Base-by-base conservation (phyloP, 2,329 filamentous ascomycete species). In the Thielaviopsis musarum region DNA sequence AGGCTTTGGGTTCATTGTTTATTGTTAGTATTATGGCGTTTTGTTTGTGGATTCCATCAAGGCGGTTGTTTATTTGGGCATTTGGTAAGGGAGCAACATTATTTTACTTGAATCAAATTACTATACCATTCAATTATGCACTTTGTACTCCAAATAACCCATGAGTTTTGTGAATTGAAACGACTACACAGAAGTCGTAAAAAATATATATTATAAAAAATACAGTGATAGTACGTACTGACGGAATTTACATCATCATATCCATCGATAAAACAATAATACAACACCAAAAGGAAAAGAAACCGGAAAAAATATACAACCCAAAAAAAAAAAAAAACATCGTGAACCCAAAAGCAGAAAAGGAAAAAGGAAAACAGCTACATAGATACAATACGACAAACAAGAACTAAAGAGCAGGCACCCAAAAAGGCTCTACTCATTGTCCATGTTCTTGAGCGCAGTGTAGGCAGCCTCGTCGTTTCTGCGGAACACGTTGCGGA, bases 361-460 rank as follows among this genome's bases (percentile, higher is more conserved):
- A 56, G 49, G 53, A 53, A 54, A 26, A 59, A 54, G 6, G 21
- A 51, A 52, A 15, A 45, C 48, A 52, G 17, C 45, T 38, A 12
- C 12, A 30, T 21, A 38, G 21, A 56, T 48, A 10, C 15, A 56
- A 56, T 10, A 21, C 26, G 9, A 49, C 30, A 38, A 22, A 45
- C 6, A 41, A 48, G n/a, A 49, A 49, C 17, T 4, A 51, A 9
- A 34, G 4, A 49, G 45, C 21, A 30, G n/a, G 7, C n/a, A 49
- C n/a, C 17, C 24, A n/a, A 21, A 49, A 34, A 15, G 12, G 5
- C 28, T n/a, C 34, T 63, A 63, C 10, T 65, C 64, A 30, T 58
- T 59, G 52, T 82, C 79, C 61, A 82, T 67, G 58, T 74, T 76
- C 57, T 76, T 72, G 63, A 85, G 68, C 58, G 80, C 79, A 54